Conservation (phyloP, 305 asterid species). For the Lippia alba region DNA sequence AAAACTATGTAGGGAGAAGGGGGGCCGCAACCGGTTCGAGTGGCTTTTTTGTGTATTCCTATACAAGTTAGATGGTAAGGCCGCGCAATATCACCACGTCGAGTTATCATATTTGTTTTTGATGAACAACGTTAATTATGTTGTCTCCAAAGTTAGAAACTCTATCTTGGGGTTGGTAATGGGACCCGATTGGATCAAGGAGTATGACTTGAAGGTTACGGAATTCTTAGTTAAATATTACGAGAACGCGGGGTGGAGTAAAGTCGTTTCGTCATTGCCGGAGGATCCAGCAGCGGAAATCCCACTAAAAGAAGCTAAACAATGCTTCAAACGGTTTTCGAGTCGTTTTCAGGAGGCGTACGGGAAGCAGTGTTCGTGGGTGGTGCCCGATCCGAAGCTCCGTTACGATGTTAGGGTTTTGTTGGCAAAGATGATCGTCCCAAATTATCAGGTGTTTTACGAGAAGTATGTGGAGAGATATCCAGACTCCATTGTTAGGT, state of each 20-base stretch:
- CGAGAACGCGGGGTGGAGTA: constrained; percentile 69
- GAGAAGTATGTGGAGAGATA: constrained; percentile 38
- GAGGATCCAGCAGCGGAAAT: constrained; percentile 60
- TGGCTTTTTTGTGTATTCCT: background rate
- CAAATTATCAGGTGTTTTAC: constrained; percentile 55
- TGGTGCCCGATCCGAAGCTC: constrained; percentile 70
- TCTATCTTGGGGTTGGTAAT: background rate
- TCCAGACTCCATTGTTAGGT: no score
- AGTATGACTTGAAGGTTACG: background rate
- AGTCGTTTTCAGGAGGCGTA: constrained; percentile 60
- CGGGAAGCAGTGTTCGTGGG: constrained; percentile 68
- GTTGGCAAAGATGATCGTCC: constrained; percentile 44
- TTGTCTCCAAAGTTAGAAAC: background rate
- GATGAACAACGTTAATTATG: background rate
- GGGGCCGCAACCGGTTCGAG: background rate
- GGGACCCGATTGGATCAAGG: background rate
- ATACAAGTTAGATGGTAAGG: background rate
- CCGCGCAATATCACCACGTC: background rate
- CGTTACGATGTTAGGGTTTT: constrained; percentile 58
- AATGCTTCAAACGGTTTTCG: constrained; percentile 53
- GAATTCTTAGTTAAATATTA: constrained; percentile 37
- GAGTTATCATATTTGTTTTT: background rate
- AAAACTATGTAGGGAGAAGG: background rate
- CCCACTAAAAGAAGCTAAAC: constrained; percentile 40
- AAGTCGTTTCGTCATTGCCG: constrained; percentile 59